Base-by-base conservation (phyloP, 2,329 filamentous ascomycete species). In the Blastomyces percursus region DNA sequence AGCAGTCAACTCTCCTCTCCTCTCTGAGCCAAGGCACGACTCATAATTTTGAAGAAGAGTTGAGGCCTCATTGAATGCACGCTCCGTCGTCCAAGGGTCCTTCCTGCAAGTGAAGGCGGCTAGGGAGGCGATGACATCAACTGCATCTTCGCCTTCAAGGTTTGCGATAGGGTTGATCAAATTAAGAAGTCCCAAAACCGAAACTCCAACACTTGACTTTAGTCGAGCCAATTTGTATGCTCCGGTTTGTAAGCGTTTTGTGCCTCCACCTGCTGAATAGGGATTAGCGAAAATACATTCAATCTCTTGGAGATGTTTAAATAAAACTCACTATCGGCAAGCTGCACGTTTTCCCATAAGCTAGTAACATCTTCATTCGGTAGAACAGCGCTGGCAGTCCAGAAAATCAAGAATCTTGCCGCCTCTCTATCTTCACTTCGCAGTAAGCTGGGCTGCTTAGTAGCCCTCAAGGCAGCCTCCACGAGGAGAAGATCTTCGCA, bases 61-160 rank as follows among this genome's bases (percentile, higher is more conserved):
- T 4, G 56, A 66, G 8, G 72, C 66, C 21, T 61, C 55, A 38
- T 64, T 59, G 24, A 63, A 63, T 51, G 66, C 68, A n/a, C 68
- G 60, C 42, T 63, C 62, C 3, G 71, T 74, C 51, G 70, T 71
- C 75, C 75, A 77, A 6, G 74, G 70, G 64, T 76, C 71, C 24
- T 68, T 46, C 42, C 68, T 55, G 3, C 67, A 70, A 1, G 69
- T 71, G 63, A 74, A 75, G 59, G 71, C 72, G 9, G 73, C 71
- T 61, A 75, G 63, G 12, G 70, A 66, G 40, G 71, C 63, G 35
- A 77, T 60, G n/a, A 74, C 62, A 54, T 73, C 67, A 3, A 67
- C 44, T 4, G 65, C 38, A 35, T 68, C 66, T 3, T 65, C 63
- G 19, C 66, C 59, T 7, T 65, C 63, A n/a, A 68, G 59, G 14